phyloP scores from a whole-genome alignment of 306 rosid species.

The Vigna mungo region DNA sequence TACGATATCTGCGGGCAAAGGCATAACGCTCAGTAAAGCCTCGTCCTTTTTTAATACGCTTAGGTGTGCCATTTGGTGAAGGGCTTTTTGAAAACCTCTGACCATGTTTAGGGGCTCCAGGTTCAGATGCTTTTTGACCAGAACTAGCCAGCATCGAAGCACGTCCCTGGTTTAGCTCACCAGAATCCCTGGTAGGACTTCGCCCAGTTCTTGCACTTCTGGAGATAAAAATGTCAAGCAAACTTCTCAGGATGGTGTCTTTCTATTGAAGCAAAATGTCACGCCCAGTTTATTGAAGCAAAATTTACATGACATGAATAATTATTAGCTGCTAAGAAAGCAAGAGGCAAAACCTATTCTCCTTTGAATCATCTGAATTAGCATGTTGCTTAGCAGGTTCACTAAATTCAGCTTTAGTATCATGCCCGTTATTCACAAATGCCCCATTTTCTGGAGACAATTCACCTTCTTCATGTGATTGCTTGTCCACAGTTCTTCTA shows the following conservation, averaged over 20 bases:
- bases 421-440: slow-evolving; percentile 59
- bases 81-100: slow-evolving; percentile 71
- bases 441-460: slow-evolving; percentile 72
- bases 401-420: slow-evolving; percentile 55
- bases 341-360: slow-evolving; percentile 66
- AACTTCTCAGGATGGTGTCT: slow-evolving; percentile 35
- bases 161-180: slow-evolving; percentile 52
- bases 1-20: slow-evolving; percentile 88
- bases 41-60: slow-evolving; percentile 94
- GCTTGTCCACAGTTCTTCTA: slow-evolving; percentile 52
- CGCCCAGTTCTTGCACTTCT: slow-evolving; percentile 64
- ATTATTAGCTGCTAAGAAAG: slow-evolving; percentile 25
- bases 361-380: slow-evolving; percentile 64
- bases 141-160: slow-evolving; percentile 53
- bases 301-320: slow-evolving; percentile 4
- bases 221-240: slow-evolving; percentile 44
- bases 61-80: slow-evolving; percentile 80
- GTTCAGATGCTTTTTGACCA: slow-evolving; percentile 55
- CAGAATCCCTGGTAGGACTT: slow-evolving; percentile 59
- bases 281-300: slow-evolving; percentile 28
- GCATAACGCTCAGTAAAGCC: slow-evolving; percentile 94
- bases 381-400: slow-evolving; percentile 55
- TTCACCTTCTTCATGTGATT: slow-evolving; percentile 87
- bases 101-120: slow-evolving; percentile 55
- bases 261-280: slow-evolving; percentile 26